Conservation (phyloP, 2,329 filamentous ascomycete species). For the Aspergillus ochraceoroseus region DNA sequence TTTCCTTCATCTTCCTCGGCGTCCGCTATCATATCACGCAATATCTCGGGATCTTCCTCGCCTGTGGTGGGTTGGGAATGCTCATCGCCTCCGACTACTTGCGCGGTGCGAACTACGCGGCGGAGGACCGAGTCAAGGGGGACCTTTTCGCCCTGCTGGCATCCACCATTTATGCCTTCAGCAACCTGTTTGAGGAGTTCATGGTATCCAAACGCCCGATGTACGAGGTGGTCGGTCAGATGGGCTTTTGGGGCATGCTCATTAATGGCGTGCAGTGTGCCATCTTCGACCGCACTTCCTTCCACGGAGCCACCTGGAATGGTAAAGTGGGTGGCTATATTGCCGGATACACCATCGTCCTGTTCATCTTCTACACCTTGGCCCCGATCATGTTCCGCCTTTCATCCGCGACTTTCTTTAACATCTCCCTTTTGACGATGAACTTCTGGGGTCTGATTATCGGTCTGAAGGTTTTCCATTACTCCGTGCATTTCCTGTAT, state of each 20-base stretch:
- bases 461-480: constrained; percentile 76
- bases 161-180: constrained; percentile 82
- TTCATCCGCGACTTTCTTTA: constrained; percentile 89
- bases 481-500: constrained; percentile 79
- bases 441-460: constrained; percentile 98
- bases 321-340: constrained; percentile 71
- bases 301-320: constrained; percentile 62
- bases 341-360: constrained; percentile 75
- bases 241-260: constrained; percentile 78
- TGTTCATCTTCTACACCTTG: constrained; percentile 78
- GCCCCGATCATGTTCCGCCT: constrained; percentile 84
- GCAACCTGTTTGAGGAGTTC: constrained; percentile 90
- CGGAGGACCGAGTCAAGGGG: constrained; percentile 72
- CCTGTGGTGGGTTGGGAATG: constrained; percentile 82
- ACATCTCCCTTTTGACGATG: constrained; percentile 84
- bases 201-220: constrained; percentile 78
- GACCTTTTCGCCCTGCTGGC: constrained; percentile 86
- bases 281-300: constrained; percentile 79
- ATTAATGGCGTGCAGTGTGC: constrained; percentile 87
- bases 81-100: constrained; percentile 83
- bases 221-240: constrained; percentile 87
- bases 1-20: constrained; percentile 57
- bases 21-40: constrained; percentile 75
- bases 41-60: constrained; percentile 77
- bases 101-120: constrained; percentile 58